Evolutionary conservation across 2,329 filamentous ascomycete species (phyloP).

Genomic region (Aureobasidium sp.): DNA sequence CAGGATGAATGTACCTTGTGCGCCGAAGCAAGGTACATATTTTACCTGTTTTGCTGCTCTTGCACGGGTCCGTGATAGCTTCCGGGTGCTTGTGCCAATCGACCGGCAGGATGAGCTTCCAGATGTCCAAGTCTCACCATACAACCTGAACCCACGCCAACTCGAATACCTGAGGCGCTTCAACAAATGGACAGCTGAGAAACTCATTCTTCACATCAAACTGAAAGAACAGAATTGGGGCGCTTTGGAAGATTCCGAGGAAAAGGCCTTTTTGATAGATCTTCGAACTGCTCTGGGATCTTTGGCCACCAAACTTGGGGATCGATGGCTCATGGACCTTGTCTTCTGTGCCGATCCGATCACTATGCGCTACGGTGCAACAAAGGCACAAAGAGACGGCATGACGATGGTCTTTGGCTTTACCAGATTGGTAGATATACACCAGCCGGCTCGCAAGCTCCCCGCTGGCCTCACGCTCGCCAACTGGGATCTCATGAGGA

Average conservation of each 20-base stretch:
- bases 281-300: conserved; percentile 27
- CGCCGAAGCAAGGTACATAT: conserved; percentile 36
- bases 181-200: conserved; percentile 27
- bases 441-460: conserved; percentile 28
- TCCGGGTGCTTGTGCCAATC: conserved; percentile 40
- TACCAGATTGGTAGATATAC: conserved; percentile 38
- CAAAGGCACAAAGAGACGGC: conserved; percentile 21
- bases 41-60: conserved; percentile 32
- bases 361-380: conserved; percentile 26
- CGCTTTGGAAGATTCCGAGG: conserved; percentile 25
- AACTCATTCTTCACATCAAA: conserved; percentile 18
- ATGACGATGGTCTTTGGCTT: conserved; percentile 39
- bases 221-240: conserved; percentile 16
- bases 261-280: conserved; percentile 32
- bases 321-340: conserved; percentile 36
- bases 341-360: conserved; percentile 39
- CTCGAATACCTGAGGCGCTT: conserved; percentile 29
- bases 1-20: conserved; percentile 33
- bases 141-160: conserved; percentile 28
- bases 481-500: conserved; percentile 35
- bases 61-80: conserved; percentile 28
- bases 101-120: conserved; percentile 37
- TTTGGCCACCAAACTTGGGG: conserved; percentile 31
- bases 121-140: conserved; percentile 35
- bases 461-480: conserved; percentile 19